Base-by-base conservation (phyloP, 495 filamentous ascomycete genomes). In the Aspergillus leporis region DNA sequence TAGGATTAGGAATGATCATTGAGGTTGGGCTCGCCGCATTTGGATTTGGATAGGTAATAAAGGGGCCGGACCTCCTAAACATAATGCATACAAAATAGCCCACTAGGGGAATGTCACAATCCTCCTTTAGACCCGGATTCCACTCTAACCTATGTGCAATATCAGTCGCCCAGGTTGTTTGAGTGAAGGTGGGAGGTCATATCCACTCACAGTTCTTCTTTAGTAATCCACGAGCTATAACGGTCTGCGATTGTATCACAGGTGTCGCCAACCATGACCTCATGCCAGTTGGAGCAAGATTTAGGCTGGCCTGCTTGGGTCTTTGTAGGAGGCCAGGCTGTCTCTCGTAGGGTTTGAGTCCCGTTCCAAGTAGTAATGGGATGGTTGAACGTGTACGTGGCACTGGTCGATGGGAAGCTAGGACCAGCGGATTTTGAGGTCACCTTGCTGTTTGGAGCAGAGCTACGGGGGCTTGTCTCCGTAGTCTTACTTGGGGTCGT, bases 231-330 rank as follows among this genome's bases (percentile, higher is more conserved):
- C 5, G 21, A 19, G 21, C 55, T 54, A 48, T 53, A 59, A 1
- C 48, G 51, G 38, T 25, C 19, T 13, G 40, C 31, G 48, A 72
- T 66, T n/a, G 22, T 55, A 13, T 61, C 49, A 51, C 70, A 73
- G 34, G 46, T 63, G 32, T 71, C 65, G 0, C 61, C 61, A 1
- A 28, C n/a, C 16, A 23, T 6, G 9, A 68, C 64, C 13, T 58
- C 36, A 45, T 55, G 45, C 56, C 66, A 73, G 16, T 43, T 47
- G 56, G 55, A 57, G 53, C 70, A 73, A 13, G 19, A 31, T 2
- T 16, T 14, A 0, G 60, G 54, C 21, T 70, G 66, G 9, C 63
- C 69, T 4, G 56, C n/a, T 43, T 63, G 64, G 14, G 63, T 69
- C 10, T 63, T 60, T 2, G 55, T 66, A 0, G 70, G 70, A 10